These are phyloP conservation scores for Aspergillus ruber DNA, from an alignment of 2,329 filamentous ascomycete species.

Conservation along the genomic window DNA sequence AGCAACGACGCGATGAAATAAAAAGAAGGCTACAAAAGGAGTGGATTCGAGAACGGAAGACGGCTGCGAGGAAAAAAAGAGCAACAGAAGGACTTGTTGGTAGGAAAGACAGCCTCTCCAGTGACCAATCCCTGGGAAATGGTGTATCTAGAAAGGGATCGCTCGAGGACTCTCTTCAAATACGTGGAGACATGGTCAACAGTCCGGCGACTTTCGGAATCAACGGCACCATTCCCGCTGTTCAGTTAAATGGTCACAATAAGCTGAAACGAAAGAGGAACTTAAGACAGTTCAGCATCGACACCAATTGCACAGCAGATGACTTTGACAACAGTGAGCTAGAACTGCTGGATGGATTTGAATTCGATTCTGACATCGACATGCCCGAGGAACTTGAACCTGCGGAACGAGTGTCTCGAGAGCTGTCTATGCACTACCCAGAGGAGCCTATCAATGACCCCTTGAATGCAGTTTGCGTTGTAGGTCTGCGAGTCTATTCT, in stretches of 20 bases:
- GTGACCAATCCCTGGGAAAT: background rate
- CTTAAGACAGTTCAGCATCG: constrained; percentile 16
- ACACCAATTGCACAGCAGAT: constrained; percentile 17
- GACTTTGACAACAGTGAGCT: constrained; percentile 21
- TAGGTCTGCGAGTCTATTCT: constrained; percentile 54
- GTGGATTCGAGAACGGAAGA: constrained; percentile 35
- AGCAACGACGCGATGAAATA: constrained; percentile 32
- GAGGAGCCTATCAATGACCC: constrained; percentile 31
- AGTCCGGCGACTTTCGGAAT: background rate
- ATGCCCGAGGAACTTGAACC: constrained; percentile 27
- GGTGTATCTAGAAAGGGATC: background rate
- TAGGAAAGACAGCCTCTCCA: background rate
- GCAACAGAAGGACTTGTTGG: constrained; percentile 20
- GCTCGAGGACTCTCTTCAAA: background rate
- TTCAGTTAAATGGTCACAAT: constrained; percentile 22
- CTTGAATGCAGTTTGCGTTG: constrained; percentile 57
- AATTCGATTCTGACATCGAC: constrained; percentile 39
- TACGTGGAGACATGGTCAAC: background rate
- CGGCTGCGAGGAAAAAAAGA: constrained; percentile 24
- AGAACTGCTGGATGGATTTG: constrained; percentile 34
- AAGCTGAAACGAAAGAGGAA: constrained; percentile 5
- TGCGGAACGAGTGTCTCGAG: constrained; percentile 8
- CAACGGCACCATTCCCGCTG: constrained; percentile 19
- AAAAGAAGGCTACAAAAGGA: constrained; percentile 35
- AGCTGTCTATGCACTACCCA: constrained; percentile 6